A percentile compares a stretch with the other conserved stretches of the same genome.
phyloP scores from a whole-genome alignment of 768 basidiomycete species.

The Fomitopsis pulvina region DNA sequence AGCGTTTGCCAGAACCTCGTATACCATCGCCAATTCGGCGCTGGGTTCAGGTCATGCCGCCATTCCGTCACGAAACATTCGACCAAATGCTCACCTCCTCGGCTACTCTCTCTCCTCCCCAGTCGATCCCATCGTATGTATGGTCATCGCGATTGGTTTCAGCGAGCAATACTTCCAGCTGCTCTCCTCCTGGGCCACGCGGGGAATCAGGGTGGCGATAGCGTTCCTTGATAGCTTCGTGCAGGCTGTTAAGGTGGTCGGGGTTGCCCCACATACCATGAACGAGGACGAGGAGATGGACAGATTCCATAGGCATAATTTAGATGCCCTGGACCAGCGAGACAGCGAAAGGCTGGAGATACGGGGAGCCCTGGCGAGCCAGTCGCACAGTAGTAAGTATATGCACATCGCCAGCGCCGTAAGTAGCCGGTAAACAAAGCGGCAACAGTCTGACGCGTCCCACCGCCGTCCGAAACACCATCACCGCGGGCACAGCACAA shows the following conservation, averaged over 20 bases:
- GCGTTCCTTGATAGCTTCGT: conserved; percentile 45
- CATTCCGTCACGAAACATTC: background rate
- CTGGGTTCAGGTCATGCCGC: background rate
- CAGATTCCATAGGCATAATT: conserved; percentile 10
- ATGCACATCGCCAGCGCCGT: no score
- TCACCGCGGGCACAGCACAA: no score
- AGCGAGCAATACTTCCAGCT: conserved; percentile 57
- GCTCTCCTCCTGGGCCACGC: conserved; percentile 29
- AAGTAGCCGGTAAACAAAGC: background rate
- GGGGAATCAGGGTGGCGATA: conserved; percentile 17
- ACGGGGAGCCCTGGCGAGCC: background rate
- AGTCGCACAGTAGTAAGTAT: no score
- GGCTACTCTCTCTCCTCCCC: conserved; percentile 76
- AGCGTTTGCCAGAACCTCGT: no score
- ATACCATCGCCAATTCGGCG: no score
- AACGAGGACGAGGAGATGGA: conserved; percentile 40
- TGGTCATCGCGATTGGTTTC: conserved; percentile 58
- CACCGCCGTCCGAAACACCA: background rate
- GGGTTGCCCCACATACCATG: conserved; percentile 83
- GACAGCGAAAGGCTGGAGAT: background rate
- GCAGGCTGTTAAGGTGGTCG: conserved; percentile 51
- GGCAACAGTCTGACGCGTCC: conserved; percentile 9
- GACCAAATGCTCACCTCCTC: conserved; percentile 51
- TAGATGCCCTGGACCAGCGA: background rate
- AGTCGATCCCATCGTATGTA: conserved; percentile 82